Percentiles rank a stretch among this genome's conserved stretches.
Conservation (phyloP, 148 eudicot species). For the Gaultheria prostrata region DNA sequence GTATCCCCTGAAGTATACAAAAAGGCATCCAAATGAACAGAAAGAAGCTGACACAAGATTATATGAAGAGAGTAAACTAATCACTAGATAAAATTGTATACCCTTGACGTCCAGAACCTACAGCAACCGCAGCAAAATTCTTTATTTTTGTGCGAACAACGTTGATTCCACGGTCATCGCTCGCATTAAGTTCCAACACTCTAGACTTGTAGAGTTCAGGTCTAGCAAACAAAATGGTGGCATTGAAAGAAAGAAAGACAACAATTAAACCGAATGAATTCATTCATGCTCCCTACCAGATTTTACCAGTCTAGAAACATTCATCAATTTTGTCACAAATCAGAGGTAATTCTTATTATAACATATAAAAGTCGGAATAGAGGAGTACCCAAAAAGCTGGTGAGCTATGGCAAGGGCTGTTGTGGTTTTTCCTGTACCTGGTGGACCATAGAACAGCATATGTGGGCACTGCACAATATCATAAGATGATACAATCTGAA, state of each 20-base stretch:
- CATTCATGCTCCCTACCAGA: background rate
- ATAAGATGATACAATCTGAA: conserved; percentile 10
- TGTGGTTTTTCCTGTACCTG: conserved; percentile 95
- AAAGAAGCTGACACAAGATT: conserved; percentile 5
- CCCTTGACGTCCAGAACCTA: conserved; percentile 72
- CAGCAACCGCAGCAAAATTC: conserved; percentile 91
- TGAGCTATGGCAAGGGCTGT: conserved; percentile 91
- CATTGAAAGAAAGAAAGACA: conserved; percentile 8
- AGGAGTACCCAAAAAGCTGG: conserved; percentile 82
- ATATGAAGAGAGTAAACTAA: conserved; percentile 15
- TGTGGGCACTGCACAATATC: conserved; percentile 70
- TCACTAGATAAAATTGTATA: conserved; percentile 23
- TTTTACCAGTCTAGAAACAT: background rate
- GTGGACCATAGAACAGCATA: conserved; percentile 95
- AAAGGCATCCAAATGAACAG: background rate
- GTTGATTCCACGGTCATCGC: conserved; percentile 98
- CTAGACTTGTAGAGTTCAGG: conserved; percentile 93
- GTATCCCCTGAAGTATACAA: conserved; percentile 50
- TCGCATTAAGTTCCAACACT: conserved; percentile 96
- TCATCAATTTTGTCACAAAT: background rate
- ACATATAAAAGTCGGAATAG: background rate
- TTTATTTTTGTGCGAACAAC: conserved; percentile 97
- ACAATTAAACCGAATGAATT: conserved; percentile 1
- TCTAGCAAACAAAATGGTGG: conserved; percentile 34
- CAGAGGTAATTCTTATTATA: background rate